Evolutionary conservation across 2,329 filamentous ascomycete species (phyloP), one percentile per base, ranked within the genome.

Genomic region (Scytalidium lignicola): DNA sequence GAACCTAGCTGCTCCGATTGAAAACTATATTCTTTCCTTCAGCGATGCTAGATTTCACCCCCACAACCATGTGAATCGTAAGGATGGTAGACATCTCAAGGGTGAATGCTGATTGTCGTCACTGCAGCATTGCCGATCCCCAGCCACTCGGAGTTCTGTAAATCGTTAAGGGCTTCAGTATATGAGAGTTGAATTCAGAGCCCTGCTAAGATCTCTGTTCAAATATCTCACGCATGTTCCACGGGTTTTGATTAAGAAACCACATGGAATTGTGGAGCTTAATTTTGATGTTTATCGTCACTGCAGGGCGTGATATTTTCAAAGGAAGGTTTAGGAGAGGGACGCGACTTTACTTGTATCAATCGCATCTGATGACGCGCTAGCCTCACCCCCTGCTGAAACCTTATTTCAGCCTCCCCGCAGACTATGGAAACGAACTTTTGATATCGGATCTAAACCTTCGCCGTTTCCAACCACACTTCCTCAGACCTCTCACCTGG

Each of bases 341-440:
- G 0, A 90, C 85, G 85, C 85, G 90, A 6, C 82, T 81, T 21
- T 83, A 4, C 9, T 17, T 15, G 22, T 17, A 28, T 5, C 20
- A 9, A 13, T 13, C 32, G 10, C 12, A 4, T 13, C 32, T 37
- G 12, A 17, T 15, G 10, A 37, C n/a, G 39, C 41, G 40, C 44
- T 47, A 42, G 32, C 15, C 18, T 18, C n/a, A 17, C 28, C 42
- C 13, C 44, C 29, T 3, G 19, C 21, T 41, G 43, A 9, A 46
- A 39, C 47, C 29, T 43, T 39, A 42, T 28, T 49, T 49, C 42
- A 44, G 42, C 43, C 32, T 42, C 39, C 28, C 20, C 44, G 32
- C 32, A 37, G 32, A 4, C 15, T 9, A 8, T 5, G 15, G 7
- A 37, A 17, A 37, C n/a, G 12, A 17, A 5, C 15, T 37, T 37